Evolutionary conservation across 129 eudicot species (phyloP).

Genomic region (Erigeron canadensis): DNA sequence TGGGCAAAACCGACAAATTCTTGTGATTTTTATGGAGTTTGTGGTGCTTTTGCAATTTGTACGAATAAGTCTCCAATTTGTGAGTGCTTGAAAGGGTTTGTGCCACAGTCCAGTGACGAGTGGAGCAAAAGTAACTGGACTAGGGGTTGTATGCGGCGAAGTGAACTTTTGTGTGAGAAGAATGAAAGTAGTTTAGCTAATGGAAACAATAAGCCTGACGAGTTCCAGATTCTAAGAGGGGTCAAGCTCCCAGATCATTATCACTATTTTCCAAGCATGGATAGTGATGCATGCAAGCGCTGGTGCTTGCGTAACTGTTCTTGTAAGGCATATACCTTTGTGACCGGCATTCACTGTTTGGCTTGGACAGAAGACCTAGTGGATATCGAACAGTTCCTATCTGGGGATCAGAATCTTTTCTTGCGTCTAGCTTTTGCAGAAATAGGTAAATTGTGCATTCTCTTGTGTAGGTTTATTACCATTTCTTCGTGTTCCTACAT

Average conservation of each 20-base stretch:
- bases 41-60: conserved; percentile 32
- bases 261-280: conserved; percentile 5
- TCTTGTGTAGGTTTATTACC: neutral
- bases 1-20: conserved; percentile 11
- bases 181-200: neutral
- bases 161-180: conserved; percentile 4
- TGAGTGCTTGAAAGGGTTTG: conserved; percentile 36
- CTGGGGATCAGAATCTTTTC: neutral
- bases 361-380: neutral
- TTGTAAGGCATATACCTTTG: conserved; percentile 42
- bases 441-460: neutral
- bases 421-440: neutral
- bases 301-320: conserved; percentile 42
- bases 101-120: conserved; percentile 15
- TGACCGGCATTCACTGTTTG: conserved; percentile 9
- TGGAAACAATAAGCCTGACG: conserved; percentile 24
- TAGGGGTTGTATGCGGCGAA: conserved; percentile 8
- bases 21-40: conserved; percentile 25
- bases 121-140: conserved; percentile 11
- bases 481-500: neutral
- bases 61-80: conserved; percentile 19
- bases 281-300: conserved; percentile 6
- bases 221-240: conserved; percentile 27
- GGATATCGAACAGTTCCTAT: neutral
- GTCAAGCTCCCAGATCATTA: conserved; percentile 31